Evolutionary conservation across 345 rosid species (phyloP).

Genomic region (Cardiospermum halicacabum): DNA sequence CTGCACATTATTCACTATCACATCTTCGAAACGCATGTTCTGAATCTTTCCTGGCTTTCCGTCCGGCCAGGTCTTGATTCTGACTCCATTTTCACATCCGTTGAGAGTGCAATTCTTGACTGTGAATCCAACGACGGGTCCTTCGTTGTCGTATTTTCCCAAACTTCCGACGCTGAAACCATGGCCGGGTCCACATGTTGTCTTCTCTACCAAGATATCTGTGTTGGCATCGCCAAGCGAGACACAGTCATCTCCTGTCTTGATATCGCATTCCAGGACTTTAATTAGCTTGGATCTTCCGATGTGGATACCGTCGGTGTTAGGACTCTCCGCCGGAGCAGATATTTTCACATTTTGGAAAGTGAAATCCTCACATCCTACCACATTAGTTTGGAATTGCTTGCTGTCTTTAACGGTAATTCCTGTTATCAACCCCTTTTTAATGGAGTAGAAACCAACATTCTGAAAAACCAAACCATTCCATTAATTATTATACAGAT

Average conservation of each 20-base stretch:
- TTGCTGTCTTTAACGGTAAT: slow-evolving; percentile 43
- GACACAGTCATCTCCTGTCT: slow-evolving; percentile 57
- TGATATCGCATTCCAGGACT: slow-evolving; percentile 19
- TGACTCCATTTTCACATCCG: slow-evolving; percentile 43
- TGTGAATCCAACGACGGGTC: slow-evolving; percentile 40
- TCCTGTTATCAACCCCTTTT: slow-evolving; percentile 5
- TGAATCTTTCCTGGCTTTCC: slow-evolving; percentile 27
- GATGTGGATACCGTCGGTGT: slow-evolving; percentile 59
- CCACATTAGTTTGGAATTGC: slow-evolving; percentile 36
- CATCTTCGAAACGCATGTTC: slow-evolving; percentile 39
- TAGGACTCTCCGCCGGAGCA: slow-evolving; percentile 43
- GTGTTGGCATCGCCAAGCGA: slow-evolving; percentile 46
- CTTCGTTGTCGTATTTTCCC: slow-evolving; percentile 41
- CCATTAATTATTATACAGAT: no score
- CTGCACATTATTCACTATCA: slow-evolving; percentile 42
- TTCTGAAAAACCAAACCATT: not conserved
- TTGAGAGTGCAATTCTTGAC: slow-evolving; percentile 32
- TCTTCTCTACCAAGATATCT: slow-evolving; percentile 4
- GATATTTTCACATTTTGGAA: slow-evolving; percentile 17
- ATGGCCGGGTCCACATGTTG: not conserved
- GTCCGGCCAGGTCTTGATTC: slow-evolving; percentile 58
- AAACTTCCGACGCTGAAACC: slow-evolving; percentile 44
- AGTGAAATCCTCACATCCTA: slow-evolving; percentile 38
- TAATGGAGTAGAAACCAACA: not conserved
- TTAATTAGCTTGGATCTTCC: slow-evolving; percentile 34